Conservation (phyloP, 140 eudicot genomes). For the Anethum foeniculum region DNA sequence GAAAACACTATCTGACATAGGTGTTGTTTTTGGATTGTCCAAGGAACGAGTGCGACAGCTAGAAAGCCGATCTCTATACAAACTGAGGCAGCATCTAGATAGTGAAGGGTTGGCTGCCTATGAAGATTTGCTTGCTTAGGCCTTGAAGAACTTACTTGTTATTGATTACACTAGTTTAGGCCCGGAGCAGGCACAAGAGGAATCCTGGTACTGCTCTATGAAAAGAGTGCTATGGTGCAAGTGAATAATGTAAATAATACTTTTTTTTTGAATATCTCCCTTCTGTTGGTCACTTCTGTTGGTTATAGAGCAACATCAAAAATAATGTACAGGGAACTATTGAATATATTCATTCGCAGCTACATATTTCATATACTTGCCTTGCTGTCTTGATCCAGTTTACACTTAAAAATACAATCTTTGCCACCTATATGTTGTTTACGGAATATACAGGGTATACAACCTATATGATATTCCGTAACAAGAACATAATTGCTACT, state of each 20-base stretch:
- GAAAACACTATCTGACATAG: conserved; percentile 56
- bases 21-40: conserved; percentile 56
- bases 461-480: background rate
- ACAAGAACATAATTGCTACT: too few relatives aligned
- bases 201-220: background rate
- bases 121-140: conserved; percentile 49
- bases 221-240: background rate
- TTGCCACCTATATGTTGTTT: background rate
- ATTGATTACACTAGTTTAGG: background rate
- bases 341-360: background rate
- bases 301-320: background rate
- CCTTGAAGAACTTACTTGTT: background rate
- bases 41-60: conserved; percentile 74
- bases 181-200: background rate
- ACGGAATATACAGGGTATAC: too few relatives aligned
- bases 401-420: background rate
- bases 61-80: conserved; percentile 60
- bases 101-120: conserved; percentile 70
- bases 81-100: conserved; percentile 57
- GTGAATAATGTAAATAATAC: conserved; percentile 9
- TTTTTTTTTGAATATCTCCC: background rate
- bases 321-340: background rate
- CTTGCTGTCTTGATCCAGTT: background rate
- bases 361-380: background rate
- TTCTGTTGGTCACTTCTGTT: background rate